A percentile compares a stretch with the other conserved stretches of the same genome.
Evolutionary conservation across 805 yeast genomes (phyloP).

Genomic region (Vanderwaltozyma polyspora): DNA sequence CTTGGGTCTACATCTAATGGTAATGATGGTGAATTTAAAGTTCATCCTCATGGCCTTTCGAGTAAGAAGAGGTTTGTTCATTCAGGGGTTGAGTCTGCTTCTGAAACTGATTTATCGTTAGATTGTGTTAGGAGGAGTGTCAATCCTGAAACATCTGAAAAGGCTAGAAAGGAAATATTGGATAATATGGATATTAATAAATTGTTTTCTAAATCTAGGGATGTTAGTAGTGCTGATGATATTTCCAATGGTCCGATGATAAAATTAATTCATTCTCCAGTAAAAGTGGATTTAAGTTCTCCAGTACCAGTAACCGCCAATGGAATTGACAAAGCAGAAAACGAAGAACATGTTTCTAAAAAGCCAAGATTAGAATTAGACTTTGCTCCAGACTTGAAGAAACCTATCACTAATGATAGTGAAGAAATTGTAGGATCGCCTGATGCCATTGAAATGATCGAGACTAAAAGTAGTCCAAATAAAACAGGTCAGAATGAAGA

Average conservation of each 20-base stretch:
- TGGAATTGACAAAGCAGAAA: constrained; percentile 1
- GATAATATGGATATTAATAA: constrained; percentile 16
- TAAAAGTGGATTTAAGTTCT: constrained; percentile 13
- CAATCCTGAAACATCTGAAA: background rate
- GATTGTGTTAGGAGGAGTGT: constrained; percentile 6
- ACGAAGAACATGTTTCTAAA: constrained; percentile 7
- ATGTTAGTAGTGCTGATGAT: background rate
- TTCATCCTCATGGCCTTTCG: constrained; percentile 13
- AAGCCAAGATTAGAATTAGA: constrained; percentile 12
- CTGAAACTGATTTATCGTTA: constrained; percentile 5
- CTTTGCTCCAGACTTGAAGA: constrained; percentile 12
- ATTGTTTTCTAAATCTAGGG: constrained; percentile 7
- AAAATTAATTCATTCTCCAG: constrained; percentile 14
- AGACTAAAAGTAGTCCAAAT: constrained; percentile 4
- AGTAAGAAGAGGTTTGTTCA: constrained; percentile 5
- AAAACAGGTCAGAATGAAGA: background rate
- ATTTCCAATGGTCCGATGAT: constrained; percentile 1
- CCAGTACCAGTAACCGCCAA: constrained; percentile 6
- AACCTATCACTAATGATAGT: constrained; percentile 1
- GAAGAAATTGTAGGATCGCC: constrained; percentile 11
- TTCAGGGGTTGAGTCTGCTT: background rate
- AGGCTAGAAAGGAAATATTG: constrained; percentile 4
- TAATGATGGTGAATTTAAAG: constrained; percentile 5
- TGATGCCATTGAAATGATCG: constrained; percentile 21
- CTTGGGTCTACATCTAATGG: background rate